Conservation (phyloP, 2,329 filamentous ascomycete genomes). For the Pyrenochaeta sp. region DNA sequence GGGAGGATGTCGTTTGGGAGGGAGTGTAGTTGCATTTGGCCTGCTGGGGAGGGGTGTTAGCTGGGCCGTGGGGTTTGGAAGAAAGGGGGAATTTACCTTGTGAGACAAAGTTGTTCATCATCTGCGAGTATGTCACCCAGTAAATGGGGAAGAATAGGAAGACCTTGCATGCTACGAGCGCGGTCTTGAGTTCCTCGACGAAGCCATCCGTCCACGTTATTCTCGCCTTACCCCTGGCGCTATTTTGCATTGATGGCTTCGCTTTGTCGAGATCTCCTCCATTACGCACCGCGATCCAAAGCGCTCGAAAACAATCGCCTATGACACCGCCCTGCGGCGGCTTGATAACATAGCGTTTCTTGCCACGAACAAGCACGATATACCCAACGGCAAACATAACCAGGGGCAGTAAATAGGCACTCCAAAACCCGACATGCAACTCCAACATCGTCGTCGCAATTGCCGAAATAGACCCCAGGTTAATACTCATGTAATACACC, state of each 20-base stretch:
- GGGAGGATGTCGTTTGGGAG: constrained; percentile 59
- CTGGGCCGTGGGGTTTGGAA: not conserved
- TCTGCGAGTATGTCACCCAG: constrained; percentile 55
- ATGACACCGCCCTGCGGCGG: constrained; percentile 49
- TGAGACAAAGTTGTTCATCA: constrained; percentile 58
- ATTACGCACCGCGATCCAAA: constrained; percentile 64
- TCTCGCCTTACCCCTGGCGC: constrained; percentile 51
- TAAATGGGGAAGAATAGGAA: constrained; percentile 62
- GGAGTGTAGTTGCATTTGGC: constrained; percentile 55
- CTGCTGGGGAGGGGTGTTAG: constrained; percentile 37
- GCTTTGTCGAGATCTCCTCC: constrained; percentile 64
- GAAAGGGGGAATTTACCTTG: constrained; percentile 41
- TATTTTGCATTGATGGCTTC: constrained; percentile 63
- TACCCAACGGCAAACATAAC: constrained; percentile 71
- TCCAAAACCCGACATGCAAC: constrained; percentile 73
- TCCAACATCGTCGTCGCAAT: constrained; percentile 76
- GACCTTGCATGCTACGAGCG: constrained; percentile 71
- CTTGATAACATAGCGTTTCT: constrained; percentile 45
- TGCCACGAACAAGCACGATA: constrained; percentile 53
- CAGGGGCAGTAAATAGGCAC: constrained; percentile 69
- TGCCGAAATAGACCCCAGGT: constrained; percentile 72
- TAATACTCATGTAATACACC: constrained; percentile 78
- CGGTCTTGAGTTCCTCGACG: constrained; percentile 74
- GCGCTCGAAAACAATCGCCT: constrained; percentile 61
- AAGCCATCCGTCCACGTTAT: constrained; percentile 73